Conservation (phyloP, 495 filamentous ascomycete species). For the Penicillium paradoxum region DNA sequence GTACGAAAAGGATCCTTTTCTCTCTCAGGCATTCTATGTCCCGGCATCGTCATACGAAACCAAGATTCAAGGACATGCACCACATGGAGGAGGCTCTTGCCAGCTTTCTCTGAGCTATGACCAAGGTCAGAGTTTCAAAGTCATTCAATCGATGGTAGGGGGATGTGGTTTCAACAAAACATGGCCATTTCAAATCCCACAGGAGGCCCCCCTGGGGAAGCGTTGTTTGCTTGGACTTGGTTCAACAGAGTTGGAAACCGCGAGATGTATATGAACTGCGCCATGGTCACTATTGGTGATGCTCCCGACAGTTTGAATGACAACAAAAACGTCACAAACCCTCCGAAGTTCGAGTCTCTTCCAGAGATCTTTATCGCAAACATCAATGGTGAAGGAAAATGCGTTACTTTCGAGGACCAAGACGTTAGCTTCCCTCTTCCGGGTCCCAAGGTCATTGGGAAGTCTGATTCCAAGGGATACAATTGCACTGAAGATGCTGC, state of each 20-base stretch:
- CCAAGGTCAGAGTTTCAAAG: slow-evolving; percentile 26
- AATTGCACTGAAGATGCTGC: no score
- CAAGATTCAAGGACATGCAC: slow-evolving; percentile 51
- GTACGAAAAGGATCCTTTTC: slow-evolving; percentile 35
- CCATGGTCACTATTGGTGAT: slow-evolving; percentile 53
- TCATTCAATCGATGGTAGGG: slow-evolving; percentile 37
- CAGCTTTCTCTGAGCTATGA: slow-evolving; percentile 44
- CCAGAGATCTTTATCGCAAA: neutral
- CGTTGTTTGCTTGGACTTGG: slow-evolving; percentile 72
- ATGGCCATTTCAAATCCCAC: slow-evolving; percentile 1
- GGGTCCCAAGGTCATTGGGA: no score
- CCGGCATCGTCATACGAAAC: slow-evolving; percentile 56
- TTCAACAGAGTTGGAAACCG: slow-evolving; percentile 79
- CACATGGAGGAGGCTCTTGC: slow-evolving; percentile 41
- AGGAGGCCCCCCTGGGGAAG: slow-evolving; percentile 2
- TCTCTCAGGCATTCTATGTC: slow-evolving; percentile 10
- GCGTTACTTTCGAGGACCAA: neutral
- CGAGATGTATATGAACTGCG: slow-evolving; percentile 93
- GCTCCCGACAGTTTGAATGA: neutral
- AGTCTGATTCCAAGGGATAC: no score
- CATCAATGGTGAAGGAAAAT: neutral
- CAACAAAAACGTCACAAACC: no score
- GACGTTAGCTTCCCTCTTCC: neutral
- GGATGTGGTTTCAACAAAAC: slow-evolving; percentile 24
- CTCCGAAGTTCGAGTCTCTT: neutral